These are phyloP conservation scores for Punica granatum DNA, from an alignment of 345 rosid species.

Conservation along the genomic window DNA sequence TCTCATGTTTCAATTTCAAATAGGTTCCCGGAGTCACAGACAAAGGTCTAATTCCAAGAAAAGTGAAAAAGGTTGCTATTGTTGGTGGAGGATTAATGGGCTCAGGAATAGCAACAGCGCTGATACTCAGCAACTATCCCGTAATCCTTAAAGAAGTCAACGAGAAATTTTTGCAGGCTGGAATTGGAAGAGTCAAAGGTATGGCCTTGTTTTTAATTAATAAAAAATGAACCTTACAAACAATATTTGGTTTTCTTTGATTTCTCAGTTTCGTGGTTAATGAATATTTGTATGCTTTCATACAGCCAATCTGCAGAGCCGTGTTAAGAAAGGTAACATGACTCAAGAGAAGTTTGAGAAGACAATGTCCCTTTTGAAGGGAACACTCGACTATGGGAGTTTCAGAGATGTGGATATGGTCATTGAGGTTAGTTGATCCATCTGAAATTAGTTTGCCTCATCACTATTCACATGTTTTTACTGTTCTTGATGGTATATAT, in stretches of 20 bases:
- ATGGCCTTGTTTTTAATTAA: slow-evolving; percentile 5
- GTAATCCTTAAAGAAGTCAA: slow-evolving; percentile 91
- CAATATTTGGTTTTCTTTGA: not conserved
- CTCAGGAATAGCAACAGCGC: slow-evolving; percentile 93
- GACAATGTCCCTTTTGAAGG: slow-evolving; percentile 66
- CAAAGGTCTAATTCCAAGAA: slow-evolving; percentile 62
- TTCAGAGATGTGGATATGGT: slow-evolving; percentile 92
- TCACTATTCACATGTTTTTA: not conserved
- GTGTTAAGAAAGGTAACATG: slow-evolving; percentile 81
- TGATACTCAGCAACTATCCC: slow-evolving; percentile 68
- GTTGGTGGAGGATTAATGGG: slow-evolving; percentile 99
- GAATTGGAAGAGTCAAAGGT: slow-evolving; percentile 84
- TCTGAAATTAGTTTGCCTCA: not conserved
- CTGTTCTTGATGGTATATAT: not conserved
- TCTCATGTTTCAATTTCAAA: not conserved
- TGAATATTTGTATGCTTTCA: slow-evolving; percentile 1
- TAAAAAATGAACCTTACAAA: no score
- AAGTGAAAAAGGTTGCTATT: slow-evolving; percentile 70
- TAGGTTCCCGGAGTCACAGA: slow-evolving; percentile 93
- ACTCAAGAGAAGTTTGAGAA: slow-evolving; percentile 71
- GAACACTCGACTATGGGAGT: slow-evolving; percentile 75
- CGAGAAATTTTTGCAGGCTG: slow-evolving; percentile 78
- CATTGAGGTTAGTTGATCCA: slow-evolving; percentile 57
- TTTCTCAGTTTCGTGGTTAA: not conserved
- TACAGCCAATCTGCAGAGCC: slow-evolving; percentile 86